Evolutionary conservation across 805 yeast species (phyloP).

Genomic region (Danielia reshetovae): DNA sequence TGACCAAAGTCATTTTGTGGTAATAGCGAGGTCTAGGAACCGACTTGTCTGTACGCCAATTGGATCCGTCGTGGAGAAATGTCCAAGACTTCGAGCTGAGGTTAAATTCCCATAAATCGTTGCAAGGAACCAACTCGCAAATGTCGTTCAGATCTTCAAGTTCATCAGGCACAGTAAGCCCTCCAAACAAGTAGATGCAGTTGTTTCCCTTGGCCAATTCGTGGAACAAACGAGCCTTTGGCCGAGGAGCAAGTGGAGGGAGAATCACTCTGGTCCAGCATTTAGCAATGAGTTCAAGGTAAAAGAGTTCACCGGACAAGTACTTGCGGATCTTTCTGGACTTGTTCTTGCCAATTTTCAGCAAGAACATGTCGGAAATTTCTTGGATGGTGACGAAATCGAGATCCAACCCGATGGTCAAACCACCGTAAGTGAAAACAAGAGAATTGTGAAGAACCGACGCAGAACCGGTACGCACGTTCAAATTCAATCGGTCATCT

Average conservation of each 20-base stretch:
- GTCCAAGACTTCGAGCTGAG: constrained; percentile 51
- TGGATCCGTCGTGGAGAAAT: constrained; percentile 40
- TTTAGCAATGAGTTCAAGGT: constrained; percentile 54
- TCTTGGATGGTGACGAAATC: constrained; percentile 35
- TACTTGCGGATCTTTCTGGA: constrained; percentile 31
- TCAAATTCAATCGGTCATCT: constrained; percentile 53
- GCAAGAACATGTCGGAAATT: constrained; percentile 35
- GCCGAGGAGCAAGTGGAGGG: constrained; percentile 22
- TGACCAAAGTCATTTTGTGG: constrained; percentile 46
- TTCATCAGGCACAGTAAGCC: constrained; percentile 39
- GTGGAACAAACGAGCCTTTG: constrained; percentile 53
- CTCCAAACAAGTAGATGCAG: constrained; percentile 61
- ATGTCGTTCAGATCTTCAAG: constrained; percentile 17
- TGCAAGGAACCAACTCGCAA: constrained; percentile 38
- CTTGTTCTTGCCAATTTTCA: constrained; percentile 22
- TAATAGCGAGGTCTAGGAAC: constrained; percentile 44
- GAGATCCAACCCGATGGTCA: constrained; percentile 53
- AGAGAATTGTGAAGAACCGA: constrained; percentile 54
- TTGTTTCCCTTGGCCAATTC: constrained; percentile 49
- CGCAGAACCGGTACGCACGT: constrained; percentile 68
- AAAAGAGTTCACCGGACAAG: constrained; percentile 62
- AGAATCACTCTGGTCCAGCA: constrained; percentile 48
- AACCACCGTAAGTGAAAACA: constrained; percentile 66
- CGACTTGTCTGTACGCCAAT: constrained; percentile 15
- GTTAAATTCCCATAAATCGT: constrained; percentile 70